Evolutionary conservation across 768 basidiomycete genomes (phyloP).

Genomic region (Suillus fuscotomentosus): DNA sequence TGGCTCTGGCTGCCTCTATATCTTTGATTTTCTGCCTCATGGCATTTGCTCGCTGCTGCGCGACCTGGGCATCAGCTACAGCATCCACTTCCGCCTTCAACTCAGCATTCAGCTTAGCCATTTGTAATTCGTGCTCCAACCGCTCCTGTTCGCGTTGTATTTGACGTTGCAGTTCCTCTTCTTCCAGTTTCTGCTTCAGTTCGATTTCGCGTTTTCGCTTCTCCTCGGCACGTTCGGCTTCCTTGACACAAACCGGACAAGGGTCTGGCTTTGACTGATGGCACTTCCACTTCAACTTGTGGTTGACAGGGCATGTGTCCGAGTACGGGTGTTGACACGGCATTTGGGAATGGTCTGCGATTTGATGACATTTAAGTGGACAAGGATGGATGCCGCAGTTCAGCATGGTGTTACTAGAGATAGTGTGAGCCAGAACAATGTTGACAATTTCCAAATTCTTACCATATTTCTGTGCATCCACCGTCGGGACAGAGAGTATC

Average conservation of each 20-base stretch:
- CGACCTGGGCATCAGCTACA: slow-evolving; percentile 36
- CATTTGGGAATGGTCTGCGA: slow-evolving; percentile 54
- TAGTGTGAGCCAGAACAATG: background rate
- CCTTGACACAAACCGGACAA: slow-evolving; percentile 50
- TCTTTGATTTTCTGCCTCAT: slow-evolving; percentile 46
- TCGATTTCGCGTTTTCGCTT: slow-evolving; percentile 39
- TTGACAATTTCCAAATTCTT: slow-evolving; percentile 13
- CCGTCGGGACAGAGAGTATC: slow-evolving; percentile 55
- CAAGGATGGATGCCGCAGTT: slow-evolving; percentile 55
- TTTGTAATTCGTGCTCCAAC: slow-evolving; percentile 36
- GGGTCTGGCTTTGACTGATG: slow-evolving; percentile 31
- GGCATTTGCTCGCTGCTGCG: slow-evolving; percentile 33
- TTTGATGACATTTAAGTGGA: slow-evolving; percentile 59
- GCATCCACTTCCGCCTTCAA: slow-evolving; percentile 35
- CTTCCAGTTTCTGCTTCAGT: slow-evolving; percentile 44
- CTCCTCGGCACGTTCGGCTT: slow-evolving; percentile 38
- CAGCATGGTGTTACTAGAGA: slow-evolving; percentile 43
- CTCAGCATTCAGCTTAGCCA: slow-evolving; percentile 44
- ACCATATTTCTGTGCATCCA: slow-evolving; percentile 64
- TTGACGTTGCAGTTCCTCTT: slow-evolving; percentile 36
- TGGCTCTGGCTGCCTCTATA: slow-evolving; percentile 33
- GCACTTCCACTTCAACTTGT: slow-evolving; percentile 45
- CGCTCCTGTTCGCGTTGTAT: slow-evolving; percentile 41
- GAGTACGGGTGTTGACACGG: slow-evolving; percentile 39
- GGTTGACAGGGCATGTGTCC: slow-evolving; percentile 41